Percentiles rank a stretch among this genome's conserved stretches.
phyloP scores from a whole-genome alignment of 75 land plant species.

The Picea glauca region DNA sequence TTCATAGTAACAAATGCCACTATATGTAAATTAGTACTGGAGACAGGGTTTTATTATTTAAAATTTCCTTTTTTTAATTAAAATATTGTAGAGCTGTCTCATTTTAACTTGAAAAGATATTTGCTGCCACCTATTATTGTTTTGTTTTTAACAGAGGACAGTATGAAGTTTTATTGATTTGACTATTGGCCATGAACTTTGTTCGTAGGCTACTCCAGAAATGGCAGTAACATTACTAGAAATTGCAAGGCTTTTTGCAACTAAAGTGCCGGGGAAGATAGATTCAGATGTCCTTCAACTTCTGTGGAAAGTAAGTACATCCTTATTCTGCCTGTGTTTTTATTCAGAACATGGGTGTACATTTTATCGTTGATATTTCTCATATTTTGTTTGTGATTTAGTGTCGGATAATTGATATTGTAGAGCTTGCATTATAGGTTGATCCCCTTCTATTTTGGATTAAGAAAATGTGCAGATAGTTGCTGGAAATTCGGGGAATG shows the following conservation, averaged over 20 bases:
- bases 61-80: too few species aligned
- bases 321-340: neutral
- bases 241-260: constrained; percentile 96
- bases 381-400: too few species aligned
- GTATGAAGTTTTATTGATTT: constrained; percentile 4
- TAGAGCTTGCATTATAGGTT: neutral
- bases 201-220: constrained; percentile 89
- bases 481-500: too few species aligned
- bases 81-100: too few species aligned
- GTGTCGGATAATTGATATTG: neutral
- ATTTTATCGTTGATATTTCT: neutral
- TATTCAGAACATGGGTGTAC: neutral
- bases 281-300: constrained; percentile 99
- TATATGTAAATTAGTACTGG: neutral
- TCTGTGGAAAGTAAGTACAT: constrained; percentile 85
- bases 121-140: neutral
- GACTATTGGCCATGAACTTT: constrained; percentile 1
- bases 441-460: neutral
- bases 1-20: neutral
- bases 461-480: neutral
- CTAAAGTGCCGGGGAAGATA: constrained; percentile 98
- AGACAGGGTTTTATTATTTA: neutral
- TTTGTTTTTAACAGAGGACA: neutral
- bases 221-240: constrained; percentile 98
- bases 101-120: neutral